phyloP scores from a whole-genome alignment of 805 yeast genomes.

The Candida ascalaphidarum region DNA sequence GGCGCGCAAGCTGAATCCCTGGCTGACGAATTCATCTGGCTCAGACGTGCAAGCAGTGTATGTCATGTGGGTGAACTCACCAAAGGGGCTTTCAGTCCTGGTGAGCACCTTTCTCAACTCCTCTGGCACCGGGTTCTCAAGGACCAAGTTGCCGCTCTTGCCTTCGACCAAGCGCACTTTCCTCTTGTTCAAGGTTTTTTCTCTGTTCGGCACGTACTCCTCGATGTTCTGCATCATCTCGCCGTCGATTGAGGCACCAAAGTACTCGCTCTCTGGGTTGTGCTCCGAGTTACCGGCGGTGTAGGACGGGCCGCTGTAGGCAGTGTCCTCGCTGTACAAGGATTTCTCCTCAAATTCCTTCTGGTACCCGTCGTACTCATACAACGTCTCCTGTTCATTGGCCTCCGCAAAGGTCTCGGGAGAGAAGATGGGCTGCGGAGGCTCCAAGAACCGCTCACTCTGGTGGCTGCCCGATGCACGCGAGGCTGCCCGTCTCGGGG shows the following conservation, averaged over 20 bases:
- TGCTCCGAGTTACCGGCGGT: constrained; percentile 8
- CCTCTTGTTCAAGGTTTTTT: constrained; percentile 60
- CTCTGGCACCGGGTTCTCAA: constrained; percentile 92
- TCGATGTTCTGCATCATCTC: constrained; percentile 37
- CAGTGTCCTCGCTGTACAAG: constrained; percentile 22
- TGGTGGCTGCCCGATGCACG: constrained; percentile 19
- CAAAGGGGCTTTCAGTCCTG: constrained; percentile 64
- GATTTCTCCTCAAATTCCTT: constrained; percentile 27
- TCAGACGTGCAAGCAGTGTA: constrained; percentile 95
- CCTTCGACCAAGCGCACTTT: constrained; percentile 59
- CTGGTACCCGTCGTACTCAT: constrained; percentile 28
- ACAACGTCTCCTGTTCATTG: constrained; percentile 16
- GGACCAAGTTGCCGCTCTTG: constrained; percentile 69
- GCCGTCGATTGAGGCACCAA: constrained; percentile 38
- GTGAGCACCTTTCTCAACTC: constrained; percentile 81
- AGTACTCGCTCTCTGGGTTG: constrained; percentile 26
- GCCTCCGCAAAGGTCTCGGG: constrained; percentile 60
- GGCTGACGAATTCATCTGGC: constrained; percentile 73
- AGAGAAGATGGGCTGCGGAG: constrained; percentile 60
- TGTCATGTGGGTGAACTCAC: constrained; percentile 93
- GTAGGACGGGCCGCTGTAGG: constrained; percentile 23
- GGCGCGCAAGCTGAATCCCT: constrained; percentile 82
- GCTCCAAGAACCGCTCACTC: constrained; percentile 42
- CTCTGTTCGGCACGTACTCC: constrained; percentile 47
- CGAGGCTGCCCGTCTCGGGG: no score